Percentiles rank a stretch among this genome's conserved stretches.
phyloP scores from a whole-genome alignment of 2,329 filamentous ascomycete species.

The Fusarium sp. region DNA sequence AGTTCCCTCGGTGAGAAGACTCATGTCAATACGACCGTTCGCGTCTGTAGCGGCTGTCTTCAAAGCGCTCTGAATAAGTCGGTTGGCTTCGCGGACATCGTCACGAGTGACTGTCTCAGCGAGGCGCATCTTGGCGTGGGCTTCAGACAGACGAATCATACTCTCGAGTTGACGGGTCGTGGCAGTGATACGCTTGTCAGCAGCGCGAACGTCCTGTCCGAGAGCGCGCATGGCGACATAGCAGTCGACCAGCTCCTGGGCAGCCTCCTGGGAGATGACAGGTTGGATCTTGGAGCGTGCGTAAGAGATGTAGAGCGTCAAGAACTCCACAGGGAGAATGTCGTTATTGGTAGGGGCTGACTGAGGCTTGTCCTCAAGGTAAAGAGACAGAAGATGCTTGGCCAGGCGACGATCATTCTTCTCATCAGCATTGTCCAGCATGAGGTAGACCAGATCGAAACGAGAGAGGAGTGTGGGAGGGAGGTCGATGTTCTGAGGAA shows the following conservation, averaged over 20 bases:
- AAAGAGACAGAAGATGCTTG: constrained; percentile 94
- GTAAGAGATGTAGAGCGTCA: constrained; percentile 97
- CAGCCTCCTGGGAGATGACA: constrained; percentile 80
- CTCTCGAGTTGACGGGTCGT: constrained; percentile 96
- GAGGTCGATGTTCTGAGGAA: constrained; percentile 97
- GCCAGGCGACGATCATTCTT: constrained; percentile 88
- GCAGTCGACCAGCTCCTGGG: constrained; percentile 82
- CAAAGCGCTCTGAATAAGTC: constrained; percentile 91
- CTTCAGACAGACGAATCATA: constrained; percentile 97
- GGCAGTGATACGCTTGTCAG: constrained; percentile 96
- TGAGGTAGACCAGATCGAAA: constrained; percentile 97
- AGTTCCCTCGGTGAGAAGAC: constrained; percentile 92
- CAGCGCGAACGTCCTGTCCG: constrained; percentile 84
- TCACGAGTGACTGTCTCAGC: constrained; percentile 77
- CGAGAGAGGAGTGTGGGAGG: constrained; percentile 93
- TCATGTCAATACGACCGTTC: constrained; percentile 96
- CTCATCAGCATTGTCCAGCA: constrained; percentile 94
- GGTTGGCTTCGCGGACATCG: constrained; percentile 91
- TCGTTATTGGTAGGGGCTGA: constrained; percentile 80
- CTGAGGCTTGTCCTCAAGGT: constrained; percentile 92
- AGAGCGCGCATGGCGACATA: constrained; percentile 97
- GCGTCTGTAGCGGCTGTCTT: constrained; percentile 98
- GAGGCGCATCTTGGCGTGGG: constrained; percentile 97
- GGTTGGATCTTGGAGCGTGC: constrained; percentile 89
- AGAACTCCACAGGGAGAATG: constrained; percentile 90